Evolutionary conservation across 352 stramenopile genomes (phyloP).

Genomic region (Pythium phragmiticola): DNA sequence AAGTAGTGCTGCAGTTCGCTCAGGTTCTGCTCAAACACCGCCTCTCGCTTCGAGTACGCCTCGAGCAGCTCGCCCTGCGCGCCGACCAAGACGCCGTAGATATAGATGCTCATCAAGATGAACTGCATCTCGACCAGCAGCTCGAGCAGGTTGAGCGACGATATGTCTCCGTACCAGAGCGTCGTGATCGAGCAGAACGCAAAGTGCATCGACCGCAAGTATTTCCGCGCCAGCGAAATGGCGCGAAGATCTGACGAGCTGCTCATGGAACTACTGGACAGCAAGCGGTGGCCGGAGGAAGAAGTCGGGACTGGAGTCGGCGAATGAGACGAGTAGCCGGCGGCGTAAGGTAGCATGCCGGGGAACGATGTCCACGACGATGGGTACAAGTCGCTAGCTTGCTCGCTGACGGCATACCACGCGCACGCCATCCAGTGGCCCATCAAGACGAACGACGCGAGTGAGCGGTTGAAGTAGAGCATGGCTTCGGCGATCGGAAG

Average conservation of each 20-base stretch:
- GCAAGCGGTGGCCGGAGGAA: conserved; percentile 9
- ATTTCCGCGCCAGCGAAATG: conserved; percentile 53
- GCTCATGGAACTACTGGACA: neutral
- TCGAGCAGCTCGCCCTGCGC: conserved; percentile 57
- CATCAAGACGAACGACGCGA: conserved; percentile 55
- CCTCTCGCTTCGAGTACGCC: conserved; percentile 40
- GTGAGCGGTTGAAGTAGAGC: conserved; percentile 47
- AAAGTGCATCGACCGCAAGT: conserved; percentile 63
- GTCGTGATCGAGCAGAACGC: conserved; percentile 66
- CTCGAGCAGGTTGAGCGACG: conserved; percentile 66
- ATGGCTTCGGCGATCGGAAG: conserved; percentile 37
- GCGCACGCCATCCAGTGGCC: conserved; percentile 61
- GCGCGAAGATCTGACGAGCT: conserved; percentile 27
- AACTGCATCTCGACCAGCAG: conserved; percentile 54
- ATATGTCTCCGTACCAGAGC: conserved; percentile 67
- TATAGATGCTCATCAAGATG: conserved; percentile 68
- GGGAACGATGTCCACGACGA: conserved; percentile 59
- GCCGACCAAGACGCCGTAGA: conserved; percentile 63
- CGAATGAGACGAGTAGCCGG: conserved; percentile 12
- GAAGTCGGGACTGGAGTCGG: neutral
- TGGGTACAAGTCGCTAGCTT: conserved; percentile 33
- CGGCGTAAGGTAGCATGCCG: conserved; percentile 45
- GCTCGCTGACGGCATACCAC: conserved; percentile 52
- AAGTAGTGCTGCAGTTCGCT: conserved; percentile 71
- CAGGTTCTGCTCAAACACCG: conserved; percentile 64